Conservation (phyloP, 2,329 filamentous ascomycete genomes). For the Bretziella fagacearum region DNA sequence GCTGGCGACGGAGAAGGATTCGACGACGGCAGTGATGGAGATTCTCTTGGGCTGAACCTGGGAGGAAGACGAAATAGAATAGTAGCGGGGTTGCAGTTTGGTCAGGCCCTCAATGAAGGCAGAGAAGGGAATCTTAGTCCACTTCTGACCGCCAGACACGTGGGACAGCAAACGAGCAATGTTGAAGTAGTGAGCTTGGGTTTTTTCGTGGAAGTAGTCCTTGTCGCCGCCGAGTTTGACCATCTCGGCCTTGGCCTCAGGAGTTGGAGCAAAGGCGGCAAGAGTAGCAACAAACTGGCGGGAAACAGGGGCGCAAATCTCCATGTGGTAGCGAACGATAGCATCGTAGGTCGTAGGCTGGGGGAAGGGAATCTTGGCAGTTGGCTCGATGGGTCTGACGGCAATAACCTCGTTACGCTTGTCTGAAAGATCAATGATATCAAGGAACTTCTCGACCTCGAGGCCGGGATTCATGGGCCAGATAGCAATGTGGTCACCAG, state of each 20-base stretch:
- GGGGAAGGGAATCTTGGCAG: conserved; percentile 93
- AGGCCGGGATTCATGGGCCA: conserved; percentile 93
- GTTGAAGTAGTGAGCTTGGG: conserved; percentile 68
- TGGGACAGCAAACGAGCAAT: conserved; percentile 68
- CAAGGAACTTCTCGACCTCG: conserved; percentile 80
- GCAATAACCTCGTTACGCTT: conserved; percentile 72
- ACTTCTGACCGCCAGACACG: conserved; percentile 56
- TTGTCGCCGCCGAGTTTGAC: conserved; percentile 79
- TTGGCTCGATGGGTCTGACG: conserved; percentile 83
- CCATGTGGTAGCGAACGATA: conserved; percentile 85
- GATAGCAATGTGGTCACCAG: conserved; percentile 89
- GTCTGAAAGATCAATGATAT: conserved; percentile 54
- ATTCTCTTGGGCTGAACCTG: conserved; percentile 87
- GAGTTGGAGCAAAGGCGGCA: conserved; percentile 75
- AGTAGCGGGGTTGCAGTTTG: conserved; percentile 95
- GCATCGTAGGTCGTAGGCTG: conserved; percentile 94
- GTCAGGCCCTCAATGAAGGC: conserved; percentile 82
- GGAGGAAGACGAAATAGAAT: conserved; percentile 97
- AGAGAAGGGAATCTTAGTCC: conserved; percentile 79
- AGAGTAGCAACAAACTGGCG: conserved; percentile 85
- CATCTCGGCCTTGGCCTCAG: conserved; percentile 74
- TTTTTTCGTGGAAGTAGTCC: conserved; percentile 82
- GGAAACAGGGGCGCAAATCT: conserved; percentile 87
- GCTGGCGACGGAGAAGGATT: conserved; percentile 61
- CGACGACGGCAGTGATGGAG: conserved; percentile 86